Conservation (phyloP, 2,329 filamentous ascomycete species). For the Fusarium metavorans region DNA sequence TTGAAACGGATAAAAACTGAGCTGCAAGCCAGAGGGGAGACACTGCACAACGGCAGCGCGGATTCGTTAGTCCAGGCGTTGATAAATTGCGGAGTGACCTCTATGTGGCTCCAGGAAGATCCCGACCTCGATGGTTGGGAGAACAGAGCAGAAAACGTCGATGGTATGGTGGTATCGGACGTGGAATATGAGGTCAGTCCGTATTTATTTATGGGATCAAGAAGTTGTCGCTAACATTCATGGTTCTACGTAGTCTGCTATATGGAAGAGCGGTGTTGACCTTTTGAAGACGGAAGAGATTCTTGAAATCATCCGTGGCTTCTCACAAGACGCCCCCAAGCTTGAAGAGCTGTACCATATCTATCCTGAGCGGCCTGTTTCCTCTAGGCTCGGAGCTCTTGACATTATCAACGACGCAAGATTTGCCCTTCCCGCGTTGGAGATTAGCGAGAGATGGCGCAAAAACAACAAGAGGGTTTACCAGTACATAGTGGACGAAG, state of each 20-base stretch:
- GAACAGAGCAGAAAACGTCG: conserved; percentile 45
- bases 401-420: conserved; percentile 52
- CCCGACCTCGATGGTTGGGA: conserved; percentile 52
- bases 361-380: conserved; percentile 52
- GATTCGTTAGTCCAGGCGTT: conserved; percentile 48
- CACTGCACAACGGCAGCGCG: background rate
- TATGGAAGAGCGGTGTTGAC: conserved; percentile 58
- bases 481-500: conserved; percentile 57
- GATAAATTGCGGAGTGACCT: conserved; percentile 51
- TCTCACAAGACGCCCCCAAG: conserved; percentile 44
- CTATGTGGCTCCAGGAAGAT: conserved; percentile 56
- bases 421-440: conserved; percentile 46
- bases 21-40: background rate
- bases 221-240: background rate
- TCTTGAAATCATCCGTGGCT: conserved; percentile 47
- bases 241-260: conserved; percentile 26
- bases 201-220: background rate
- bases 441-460: conserved; percentile 27
- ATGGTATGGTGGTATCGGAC: conserved; percentile 57
- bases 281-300: conserved; percentile 49
- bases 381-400: conserved; percentile 55
- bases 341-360: conserved; percentile 57
- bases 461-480: conserved; percentile 45
- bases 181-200: conserved; percentile 54
- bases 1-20: background rate